Conservation (phyloP, 1,139 yeast species). For the Torulaspora globosa region DNA sequence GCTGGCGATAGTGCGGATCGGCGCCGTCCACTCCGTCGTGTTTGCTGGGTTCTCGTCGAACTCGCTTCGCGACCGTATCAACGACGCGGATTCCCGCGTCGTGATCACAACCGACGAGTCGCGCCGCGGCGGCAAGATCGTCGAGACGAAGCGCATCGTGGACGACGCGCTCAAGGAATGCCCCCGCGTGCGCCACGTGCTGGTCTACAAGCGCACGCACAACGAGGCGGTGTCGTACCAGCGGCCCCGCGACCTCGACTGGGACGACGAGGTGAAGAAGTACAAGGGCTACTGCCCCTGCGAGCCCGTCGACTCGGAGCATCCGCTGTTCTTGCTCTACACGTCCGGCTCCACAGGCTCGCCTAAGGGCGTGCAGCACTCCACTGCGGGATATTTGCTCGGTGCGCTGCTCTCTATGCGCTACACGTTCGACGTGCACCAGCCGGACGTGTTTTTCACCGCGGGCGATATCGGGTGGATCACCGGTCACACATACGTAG, state of each 20-base stretch:
- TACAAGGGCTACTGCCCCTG: constrained; percentile 81
- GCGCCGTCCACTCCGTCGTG: constrained; percentile 79
- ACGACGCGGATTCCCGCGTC: constrained; percentile 67
- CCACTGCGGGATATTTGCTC: constrained; percentile 74
- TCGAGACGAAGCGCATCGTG: constrained; percentile 76
- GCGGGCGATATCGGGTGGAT: constrained; percentile 92
- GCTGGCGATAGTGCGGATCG: constrained; percentile 70
- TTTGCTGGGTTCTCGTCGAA: constrained; percentile 81
- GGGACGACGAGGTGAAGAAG: constrained; percentile 71
- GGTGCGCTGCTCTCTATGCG: constrained; percentile 68
- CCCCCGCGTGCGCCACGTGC: constrained; percentile 63
- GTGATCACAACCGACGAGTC: constrained; percentile 81
- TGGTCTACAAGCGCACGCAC: constrained; percentile 72
- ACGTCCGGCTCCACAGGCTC: constrained; percentile 97
- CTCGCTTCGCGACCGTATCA: constrained; percentile 70
- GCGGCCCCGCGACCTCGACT: constrained; percentile 66
- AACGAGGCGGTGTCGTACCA: constrained; percentile 61
- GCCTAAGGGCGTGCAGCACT: constrained; percentile 94
- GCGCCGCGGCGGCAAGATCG: constrained; percentile 76
- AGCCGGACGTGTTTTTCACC: constrained; percentile 67
- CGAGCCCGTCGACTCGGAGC: constrained; percentile 83
- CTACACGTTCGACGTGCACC: constrained; percentile 73
- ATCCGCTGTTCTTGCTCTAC: constrained; percentile 87
- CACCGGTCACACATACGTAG: constrained; percentile 80
- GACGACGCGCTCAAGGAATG: constrained; percentile 73